A percentile compares a stretch with the other conserved stretches of the same genome.
Evolutionary conservation across 208 protist species (phyloP).

Genomic region (Crithidia fasciculata): DNA sequence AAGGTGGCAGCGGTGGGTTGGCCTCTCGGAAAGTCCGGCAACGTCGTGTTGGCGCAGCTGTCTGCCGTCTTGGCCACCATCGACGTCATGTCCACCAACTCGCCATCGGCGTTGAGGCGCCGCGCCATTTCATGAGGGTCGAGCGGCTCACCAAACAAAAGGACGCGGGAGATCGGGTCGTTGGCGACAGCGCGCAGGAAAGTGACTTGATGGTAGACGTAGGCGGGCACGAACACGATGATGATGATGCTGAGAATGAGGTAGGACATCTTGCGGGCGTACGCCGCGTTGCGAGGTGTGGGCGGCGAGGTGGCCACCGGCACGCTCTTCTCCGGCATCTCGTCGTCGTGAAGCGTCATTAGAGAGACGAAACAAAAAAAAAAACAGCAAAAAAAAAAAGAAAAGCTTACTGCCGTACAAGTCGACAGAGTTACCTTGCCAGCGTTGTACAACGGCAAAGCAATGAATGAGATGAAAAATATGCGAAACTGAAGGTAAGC

Average conservation of each 20-base stretch:
- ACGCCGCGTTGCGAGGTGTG: not conserved
- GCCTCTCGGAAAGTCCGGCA: slow-evolving; percentile 31
- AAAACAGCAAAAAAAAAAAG: slow-evolving; percentile 16
- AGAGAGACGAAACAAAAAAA: slow-evolving; percentile 16
- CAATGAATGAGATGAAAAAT: too few species aligned
- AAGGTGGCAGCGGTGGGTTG: slow-evolving; percentile 45
- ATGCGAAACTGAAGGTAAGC: too few species aligned
- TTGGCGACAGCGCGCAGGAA: not conserved
- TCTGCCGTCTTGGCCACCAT: not conserved
- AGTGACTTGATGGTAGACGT: not conserved
- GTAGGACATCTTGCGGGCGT: not conserved
- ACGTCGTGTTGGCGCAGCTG: slow-evolving; percentile 10
- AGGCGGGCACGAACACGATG: slow-evolving; percentile 3
- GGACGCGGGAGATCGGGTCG: not conserved
- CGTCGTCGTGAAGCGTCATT: not conserved
- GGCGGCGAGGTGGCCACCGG: too few species aligned
- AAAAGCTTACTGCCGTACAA: too few species aligned
- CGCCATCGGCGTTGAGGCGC: slow-evolving; percentile 5
- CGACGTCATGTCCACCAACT: slow-evolving; percentile 4
- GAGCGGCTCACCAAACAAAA: not conserved
- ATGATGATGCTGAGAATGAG: slow-evolving; percentile 4
- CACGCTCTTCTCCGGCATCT: too few species aligned
- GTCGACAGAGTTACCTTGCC: too few species aligned
- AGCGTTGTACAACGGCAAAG: too few species aligned
- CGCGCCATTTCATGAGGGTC: not conserved